Base-by-base conservation (phyloP, 2,329 filamentous ascomycete species). In the Talaromyces sp. region DNA sequence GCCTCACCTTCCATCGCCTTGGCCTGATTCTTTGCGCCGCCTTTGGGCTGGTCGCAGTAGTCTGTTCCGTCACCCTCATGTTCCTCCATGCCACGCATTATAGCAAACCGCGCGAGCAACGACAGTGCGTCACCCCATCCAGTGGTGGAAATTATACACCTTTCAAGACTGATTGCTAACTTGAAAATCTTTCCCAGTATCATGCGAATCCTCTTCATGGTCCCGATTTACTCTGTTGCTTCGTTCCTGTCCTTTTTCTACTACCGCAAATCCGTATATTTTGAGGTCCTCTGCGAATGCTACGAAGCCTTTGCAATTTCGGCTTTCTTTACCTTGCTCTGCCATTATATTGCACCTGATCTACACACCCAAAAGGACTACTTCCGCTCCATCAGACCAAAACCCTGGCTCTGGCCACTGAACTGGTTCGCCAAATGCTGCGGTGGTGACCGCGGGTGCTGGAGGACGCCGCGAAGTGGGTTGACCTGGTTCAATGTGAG, bases 241-340 rank as follows among this genome's bases (percentile, higher is more conserved):
- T 87, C 89, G 36, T 90, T 90, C 71, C 82, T 93, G 42, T 87
- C 87, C 63, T 85, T 91, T 68, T 81, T 84, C 66, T 92, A 84
- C 78, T 93, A 95, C 79, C 85, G 83, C 72, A 84, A 92, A 69
- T 86, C 88, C 55, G 85, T 95, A 61, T 96, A 96, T 78, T 95
- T 89, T 73, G 84, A 91, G 70, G 87, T 95, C 58, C 79, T 93
- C 51, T 86, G 89, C 69, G 89, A 95, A 73, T 93, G 90, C 76
- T 96, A 96, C 74, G 92, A 96, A 78, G 91, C 92, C 11, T 93
- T 96, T 69, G 90, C 91, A 61, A 93, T 96, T 65, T 88, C 90
- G 32, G 90, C 89, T 65, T 96, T 96, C 80, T 96, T 96, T 76
- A 86, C 89, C 9, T 80, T 96, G 54, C 78, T 96, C 70, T 95